phyloP scores from a whole-genome alignment of 2,329 filamentous ascomycete species.

The Penicillium carneum region DNA sequence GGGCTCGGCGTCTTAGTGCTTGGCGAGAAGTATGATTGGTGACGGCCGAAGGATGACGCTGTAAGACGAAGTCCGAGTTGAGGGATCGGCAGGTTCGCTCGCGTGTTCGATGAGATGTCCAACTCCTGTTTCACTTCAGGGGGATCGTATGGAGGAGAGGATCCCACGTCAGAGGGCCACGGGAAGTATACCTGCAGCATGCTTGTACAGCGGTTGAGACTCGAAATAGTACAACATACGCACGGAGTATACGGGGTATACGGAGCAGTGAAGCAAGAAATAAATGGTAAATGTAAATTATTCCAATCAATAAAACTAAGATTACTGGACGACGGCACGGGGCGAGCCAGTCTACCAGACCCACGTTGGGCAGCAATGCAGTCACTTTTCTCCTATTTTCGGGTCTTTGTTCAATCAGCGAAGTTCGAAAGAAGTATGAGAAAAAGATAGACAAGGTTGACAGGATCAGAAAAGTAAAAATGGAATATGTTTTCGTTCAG shows the following conservation, averaged over 20 bases:
- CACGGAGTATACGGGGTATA: neutral
- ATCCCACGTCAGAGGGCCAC: slow-evolving; percentile 30
- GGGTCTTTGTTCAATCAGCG: slow-evolving; percentile 26
- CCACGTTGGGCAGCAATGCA: slow-evolving; percentile 49
- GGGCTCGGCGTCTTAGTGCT: slow-evolving; percentile 24
- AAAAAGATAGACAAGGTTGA: slow-evolving; percentile 21
- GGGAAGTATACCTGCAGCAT: slow-evolving; percentile 16
- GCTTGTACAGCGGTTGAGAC: neutral
- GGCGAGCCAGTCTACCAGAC: slow-evolving; percentile 29
- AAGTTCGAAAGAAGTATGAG: slow-evolving; percentile 11
- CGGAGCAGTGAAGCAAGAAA: slow-evolving; percentile 1
- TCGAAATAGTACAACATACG: neutral
- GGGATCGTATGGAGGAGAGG: slow-evolving; percentile 27
- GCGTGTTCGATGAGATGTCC: slow-evolving; percentile 21
- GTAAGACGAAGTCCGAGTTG: slow-evolving; percentile 34
- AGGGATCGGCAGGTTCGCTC: slow-evolving; percentile 32
- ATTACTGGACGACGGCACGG: slow-evolving; percentile 30
- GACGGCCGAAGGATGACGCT: slow-evolving; percentile 29
- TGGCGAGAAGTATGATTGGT: slow-evolving; percentile 35
- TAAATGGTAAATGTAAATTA: neutral
- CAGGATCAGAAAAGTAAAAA: slow-evolving; percentile 49
- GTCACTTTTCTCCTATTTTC: slow-evolving; percentile 12
- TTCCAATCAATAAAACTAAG: slow-evolving; percentile 4
- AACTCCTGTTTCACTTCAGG: neutral
- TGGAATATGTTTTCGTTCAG: slow-evolving; percentile 53